phyloP scores from a whole-genome alignment of 176 grass and related monocot genomes.

The Neostapfia colusana region DNA sequence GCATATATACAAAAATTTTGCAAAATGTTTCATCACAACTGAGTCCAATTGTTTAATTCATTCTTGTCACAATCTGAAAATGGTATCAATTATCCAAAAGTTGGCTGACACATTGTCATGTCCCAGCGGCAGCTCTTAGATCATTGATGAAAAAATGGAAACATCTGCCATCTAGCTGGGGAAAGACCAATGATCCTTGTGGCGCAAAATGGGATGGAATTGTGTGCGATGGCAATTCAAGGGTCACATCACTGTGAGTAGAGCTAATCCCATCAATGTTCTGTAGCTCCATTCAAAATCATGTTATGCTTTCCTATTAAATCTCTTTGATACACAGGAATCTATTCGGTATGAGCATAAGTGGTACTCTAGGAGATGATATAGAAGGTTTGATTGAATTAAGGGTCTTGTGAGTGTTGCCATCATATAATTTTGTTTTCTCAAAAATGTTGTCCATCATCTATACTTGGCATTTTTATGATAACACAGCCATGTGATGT shows the following conservation, averaged over 20 bases:
- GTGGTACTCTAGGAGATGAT: constrained; percentile 55
- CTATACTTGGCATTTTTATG: neutral
- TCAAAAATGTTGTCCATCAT: neutral
- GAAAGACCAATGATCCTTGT: constrained; percentile 60
- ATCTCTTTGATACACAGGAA: constrained; percentile 38
- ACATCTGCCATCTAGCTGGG: constrained; percentile 62
- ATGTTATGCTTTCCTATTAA: constrained; percentile 13
- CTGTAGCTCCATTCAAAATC: neutral
- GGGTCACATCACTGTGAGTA: constrained; percentile 67
- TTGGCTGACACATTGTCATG: neutral
- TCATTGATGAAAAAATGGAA: constrained; percentile 59
- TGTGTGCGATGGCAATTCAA: constrained; percentile 41
- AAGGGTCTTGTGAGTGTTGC: constrained; percentile 51
- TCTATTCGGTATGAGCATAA: constrained; percentile 58
- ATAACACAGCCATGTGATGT: neutral
- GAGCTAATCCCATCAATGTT: neutral
- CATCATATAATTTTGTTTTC: neutral
- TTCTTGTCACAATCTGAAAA: neutral
- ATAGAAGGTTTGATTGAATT: constrained; percentile 64
- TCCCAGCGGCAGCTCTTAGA: constrained; percentile 52
- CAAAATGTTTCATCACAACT: neutral
- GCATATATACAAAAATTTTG: neutral
- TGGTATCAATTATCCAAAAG: neutral
- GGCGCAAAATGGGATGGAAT: constrained; percentile 58
- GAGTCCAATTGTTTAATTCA: neutral